Base-by-base conservation (phyloP, 2,329 filamentous ascomycete genomes). In the Neofusicoccum cordaticola region DNA sequence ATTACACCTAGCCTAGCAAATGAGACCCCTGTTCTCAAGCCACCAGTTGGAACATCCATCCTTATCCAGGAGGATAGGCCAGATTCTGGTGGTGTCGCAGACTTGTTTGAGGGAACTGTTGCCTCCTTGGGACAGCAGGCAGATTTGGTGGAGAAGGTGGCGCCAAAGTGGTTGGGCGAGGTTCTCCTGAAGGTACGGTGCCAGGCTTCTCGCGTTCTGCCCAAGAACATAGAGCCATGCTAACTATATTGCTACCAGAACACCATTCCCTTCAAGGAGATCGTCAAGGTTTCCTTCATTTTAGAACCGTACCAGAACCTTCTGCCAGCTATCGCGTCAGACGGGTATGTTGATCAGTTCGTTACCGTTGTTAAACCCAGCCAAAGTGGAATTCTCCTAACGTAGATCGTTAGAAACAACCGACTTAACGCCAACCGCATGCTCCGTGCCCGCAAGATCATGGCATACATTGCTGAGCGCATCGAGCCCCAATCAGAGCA, bases 381-480 rank as follows among this genome's bases (percentile, higher is more conserved):
- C 19, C 19, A 9, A 19, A 11, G 17, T 13, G 4, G 52, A 27
- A 35, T 15, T 27, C 35, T 31, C 6, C 39, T 58, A 19, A 58
- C 22, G 1, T 19, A 17, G 3, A 35, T 51, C 8, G 9, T 8
- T 27, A 86, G 89, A 61, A 96, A 94, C 76, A 94, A 93, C 69
- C 89, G 95, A 27, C 84, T 99, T 60, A 99, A 98, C 75, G 95
- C 95, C 11, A 99, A 98, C 74, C 87, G 94, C 63, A 98, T 99
- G 95, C 83, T 99, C 58, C 87, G 95, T 52, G 92, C 96, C 3
- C 94, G 92, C 80, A 99, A 99, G 82, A 95, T 99, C 22, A 80
- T 98, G 65, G 87, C 88, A 0, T 99, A 99, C 72, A 87, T 99
- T 17, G 92, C 93, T 1, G 95, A 99, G 77, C 86, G 93, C 63